phyloP scores from a whole-genome alignment of 2,329 filamentous ascomycete genomes.

The Colletotrichum chrysophilum region DNA sequence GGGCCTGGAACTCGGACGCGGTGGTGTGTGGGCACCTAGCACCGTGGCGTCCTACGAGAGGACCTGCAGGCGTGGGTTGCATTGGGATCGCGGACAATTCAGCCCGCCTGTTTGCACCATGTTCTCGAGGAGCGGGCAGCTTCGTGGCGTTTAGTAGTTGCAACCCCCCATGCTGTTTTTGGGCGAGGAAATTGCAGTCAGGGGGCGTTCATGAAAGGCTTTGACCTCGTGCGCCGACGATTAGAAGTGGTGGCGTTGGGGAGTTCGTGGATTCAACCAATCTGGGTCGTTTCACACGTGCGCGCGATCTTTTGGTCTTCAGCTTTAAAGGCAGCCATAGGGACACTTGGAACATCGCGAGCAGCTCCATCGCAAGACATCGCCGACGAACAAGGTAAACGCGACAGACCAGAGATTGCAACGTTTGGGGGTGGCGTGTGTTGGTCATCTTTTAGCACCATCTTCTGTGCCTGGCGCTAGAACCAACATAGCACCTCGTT shows the following conservation, averaged over 20 bases:
- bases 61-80: not conserved
- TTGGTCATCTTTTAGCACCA: not conserved
- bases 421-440: not conserved
- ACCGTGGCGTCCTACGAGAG: not conserved
- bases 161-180: not conserved
- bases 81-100: not conserved
- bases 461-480: not conserved
- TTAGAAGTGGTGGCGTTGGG: not conserved
- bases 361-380: not conserved
- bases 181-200: not conserved
- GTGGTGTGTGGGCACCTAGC: not conserved
- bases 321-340: not conserved
- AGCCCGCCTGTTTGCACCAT: not conserved
- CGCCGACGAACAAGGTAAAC: not conserved
- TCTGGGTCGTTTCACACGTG: not conserved
- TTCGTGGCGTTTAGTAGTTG: not conserved
- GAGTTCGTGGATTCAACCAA: not conserved
- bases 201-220: not conserved
- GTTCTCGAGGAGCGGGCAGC: not conserved
- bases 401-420: not conserved
- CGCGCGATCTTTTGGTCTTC: not conserved
- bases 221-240: not conserved
- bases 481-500: not conserved
- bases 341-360: not conserved
- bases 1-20: not conserved